Base-by-base conservation (phyloP, 225 moss, liverwort and hornwort genomes). In the Anthoceros angustus region DNA sequence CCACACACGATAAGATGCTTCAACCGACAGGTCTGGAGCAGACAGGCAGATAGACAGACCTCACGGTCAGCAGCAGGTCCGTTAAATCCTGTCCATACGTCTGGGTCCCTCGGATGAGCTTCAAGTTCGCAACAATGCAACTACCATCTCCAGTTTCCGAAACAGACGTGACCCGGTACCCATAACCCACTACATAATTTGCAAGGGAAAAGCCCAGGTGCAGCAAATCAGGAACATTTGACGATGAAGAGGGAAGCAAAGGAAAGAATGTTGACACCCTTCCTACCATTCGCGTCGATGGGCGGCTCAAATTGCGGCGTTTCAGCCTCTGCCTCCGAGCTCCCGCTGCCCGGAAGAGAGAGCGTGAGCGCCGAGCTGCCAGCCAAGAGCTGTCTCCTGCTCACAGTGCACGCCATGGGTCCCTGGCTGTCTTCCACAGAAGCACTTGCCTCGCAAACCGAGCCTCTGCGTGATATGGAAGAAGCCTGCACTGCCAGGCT, bases 311-410 rank as follows among this genome's bases (percentile, higher is more conserved):
- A 55, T 20, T 55, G 55, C 14, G n/a, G n/a, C 12, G 23, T 20
- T 9, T 2, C 55, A 2, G 18, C 55, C n/a, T 55, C 55, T 23
- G 14, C n/a, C 55, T 18, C 55, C 8, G 55, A 7, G 5, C 8
- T 7, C 18, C n/a, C 18, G 16, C 18, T 23, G 55, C 55, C 55
- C 0, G 55, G 8, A 15, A 55, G 55, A 20, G 55, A 55, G n/a
- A 55, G 23, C 55, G 55, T 9, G 7, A 55, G 55, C 18, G 14
- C 55, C 23, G 55, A 55, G 55, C 55, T 55, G 55, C 55, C 55
- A 55, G 55, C 55, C 8, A 55, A 18, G 55, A 55, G 55, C 23
- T 55, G 55, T 55, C 55, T 55, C 55, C 55, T 55, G 55, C 55
- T 55, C 55, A 55, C 12, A 20, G 8, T 55, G 55, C 1, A 32